Base-by-base conservation (phyloP, 1,139 yeast species). In the Saccharomyces uvarum region DNA sequence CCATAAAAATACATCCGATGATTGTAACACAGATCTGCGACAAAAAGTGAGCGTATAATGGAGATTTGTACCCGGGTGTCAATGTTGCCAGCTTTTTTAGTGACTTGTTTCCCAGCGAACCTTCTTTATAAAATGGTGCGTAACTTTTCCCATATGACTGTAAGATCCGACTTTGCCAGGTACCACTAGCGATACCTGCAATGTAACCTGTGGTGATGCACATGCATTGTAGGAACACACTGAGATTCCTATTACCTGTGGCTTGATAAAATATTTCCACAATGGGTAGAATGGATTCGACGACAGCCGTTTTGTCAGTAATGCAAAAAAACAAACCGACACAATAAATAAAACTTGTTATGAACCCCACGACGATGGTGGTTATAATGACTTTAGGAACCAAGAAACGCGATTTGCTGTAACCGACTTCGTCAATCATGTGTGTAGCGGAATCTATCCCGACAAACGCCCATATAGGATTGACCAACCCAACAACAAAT, bases 401-500 rank as follows among this genome's bases (percentile, higher is more conserved):
- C 57, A 77, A 76, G 26, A 75, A 70, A 60, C 77, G 77, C 14
- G 84, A 81, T 58, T 52, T 41, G 52, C 54, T 47, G 48, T 73
- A 66, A 21, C 74, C 70, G 31, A 80, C 76, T 64, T 81, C 85
- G 64, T 81, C 86, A 13, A 83, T 83, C 76, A 81, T 74, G 60
- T 82, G 86, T 2, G 84, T 77, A 7, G 85, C 84, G 28, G 81
- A 77, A 64, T 81, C 86, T 47, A 81, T 75, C 60, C 85, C 81
- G 7, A 81, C 77, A 65, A 80, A 80, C n/a, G 80, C 76, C 84
- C 84, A 81, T 58, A 76, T 75, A 13, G 85, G 84, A 64, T 81
- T 80, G 59, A 81, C 74, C 54, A 81, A 68, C n/a, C 86, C 85
- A 13, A 81, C 81, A 53, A 82, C 77, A 59, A 81, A 81, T 0